Conservation (phyloP, 2,329 filamentous ascomycete species). For the Clonostachys rhizophaga region DNA sequence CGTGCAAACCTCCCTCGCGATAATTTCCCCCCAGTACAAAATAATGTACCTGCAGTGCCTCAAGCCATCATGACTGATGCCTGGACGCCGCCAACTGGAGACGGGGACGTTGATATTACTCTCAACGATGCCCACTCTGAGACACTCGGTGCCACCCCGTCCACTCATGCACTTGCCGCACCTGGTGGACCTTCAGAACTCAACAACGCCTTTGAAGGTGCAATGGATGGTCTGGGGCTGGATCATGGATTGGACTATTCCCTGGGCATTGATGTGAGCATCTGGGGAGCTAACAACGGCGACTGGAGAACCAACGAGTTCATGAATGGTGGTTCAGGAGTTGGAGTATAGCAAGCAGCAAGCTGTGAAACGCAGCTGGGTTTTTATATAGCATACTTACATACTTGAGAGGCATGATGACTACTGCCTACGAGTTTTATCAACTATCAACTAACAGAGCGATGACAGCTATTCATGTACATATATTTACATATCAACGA, state of each 20-base stretch:
- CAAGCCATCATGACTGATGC: constrained; percentile 4
- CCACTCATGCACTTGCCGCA: background rate
- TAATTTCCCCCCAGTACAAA: no score
- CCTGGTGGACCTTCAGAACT: constrained; percentile 23
- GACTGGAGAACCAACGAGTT: constrained; percentile 13
- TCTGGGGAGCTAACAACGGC: constrained; percentile 14
- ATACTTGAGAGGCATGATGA: no score
- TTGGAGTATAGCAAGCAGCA: constrained; percentile 13
- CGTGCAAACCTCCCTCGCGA: no score
- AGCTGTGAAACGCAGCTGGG: background rate
- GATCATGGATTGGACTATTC: constrained; percentile 35
- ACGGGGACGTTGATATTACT: background rate
- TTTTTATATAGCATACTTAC: background rate
- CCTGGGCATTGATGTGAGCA: constrained; percentile 32
- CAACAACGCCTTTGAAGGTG: constrained; percentile 46
- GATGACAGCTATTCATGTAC: background rate
- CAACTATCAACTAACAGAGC: background rate
- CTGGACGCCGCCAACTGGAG: background rate
- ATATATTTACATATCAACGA: background rate
- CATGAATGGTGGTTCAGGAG: constrained; percentile 19
- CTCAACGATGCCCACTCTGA: background rate
- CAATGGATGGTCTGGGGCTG: constrained; percentile 38
- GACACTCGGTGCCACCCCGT: background rate
- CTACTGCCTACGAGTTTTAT: no score
- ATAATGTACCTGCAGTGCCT: constrained; percentile 3